A percentile compares a stretch with the other conserved stretches of the same genome.
Evolutionary conservation across 1,284 basidiomycete genomes (phyloP).

Genomic region (Acaromyces ingoldii): DNA sequence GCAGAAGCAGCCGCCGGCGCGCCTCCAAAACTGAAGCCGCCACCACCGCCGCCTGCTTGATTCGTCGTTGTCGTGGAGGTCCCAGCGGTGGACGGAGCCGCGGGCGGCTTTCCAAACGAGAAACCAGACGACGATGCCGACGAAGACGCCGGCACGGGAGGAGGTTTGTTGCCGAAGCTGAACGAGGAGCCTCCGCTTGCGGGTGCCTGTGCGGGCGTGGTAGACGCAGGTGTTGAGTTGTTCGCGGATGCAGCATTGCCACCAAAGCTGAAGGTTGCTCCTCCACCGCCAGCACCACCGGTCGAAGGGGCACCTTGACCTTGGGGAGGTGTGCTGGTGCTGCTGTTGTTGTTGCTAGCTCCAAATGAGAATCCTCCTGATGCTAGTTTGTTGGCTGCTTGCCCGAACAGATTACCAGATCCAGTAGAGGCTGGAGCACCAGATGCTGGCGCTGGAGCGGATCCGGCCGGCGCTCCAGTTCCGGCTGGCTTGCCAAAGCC

Average conservation of each 20-base stretch:
- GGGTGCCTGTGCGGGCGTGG: neutral
- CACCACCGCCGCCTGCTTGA: neutral
- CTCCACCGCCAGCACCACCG: neutral
- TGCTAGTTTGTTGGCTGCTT: conserved; percentile 1
- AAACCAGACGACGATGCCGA: conserved; percentile 27
- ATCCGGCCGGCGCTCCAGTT: conserved; percentile 9
- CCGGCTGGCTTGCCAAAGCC: conserved; percentile 5
- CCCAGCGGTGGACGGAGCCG: conserved; percentile 17
- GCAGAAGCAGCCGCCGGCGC: conserved; percentile 14
- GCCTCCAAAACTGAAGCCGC: neutral
- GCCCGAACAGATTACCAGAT: too few relatives aligned
- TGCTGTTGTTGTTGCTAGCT: neutral
- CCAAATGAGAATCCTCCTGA: conserved; percentile 33
- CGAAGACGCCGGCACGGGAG: conserved; percentile 19
- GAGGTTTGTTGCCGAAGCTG: neutral
- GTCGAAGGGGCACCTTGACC: neutral
- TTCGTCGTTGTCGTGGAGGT: conserved; percentile 4
- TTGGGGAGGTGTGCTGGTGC: neutral
- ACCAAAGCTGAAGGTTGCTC: neutral
- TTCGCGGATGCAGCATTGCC: neutral
- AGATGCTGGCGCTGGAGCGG: conserved; percentile 11
- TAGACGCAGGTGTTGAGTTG: neutral
- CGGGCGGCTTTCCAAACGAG: conserved; percentile 21
- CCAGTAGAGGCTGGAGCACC: conserved; percentile 3
- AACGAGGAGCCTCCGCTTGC: neutral